phyloP scores from a whole-genome alignment of 768 basidiomycete species.

The Collybia sordida region DNA sequence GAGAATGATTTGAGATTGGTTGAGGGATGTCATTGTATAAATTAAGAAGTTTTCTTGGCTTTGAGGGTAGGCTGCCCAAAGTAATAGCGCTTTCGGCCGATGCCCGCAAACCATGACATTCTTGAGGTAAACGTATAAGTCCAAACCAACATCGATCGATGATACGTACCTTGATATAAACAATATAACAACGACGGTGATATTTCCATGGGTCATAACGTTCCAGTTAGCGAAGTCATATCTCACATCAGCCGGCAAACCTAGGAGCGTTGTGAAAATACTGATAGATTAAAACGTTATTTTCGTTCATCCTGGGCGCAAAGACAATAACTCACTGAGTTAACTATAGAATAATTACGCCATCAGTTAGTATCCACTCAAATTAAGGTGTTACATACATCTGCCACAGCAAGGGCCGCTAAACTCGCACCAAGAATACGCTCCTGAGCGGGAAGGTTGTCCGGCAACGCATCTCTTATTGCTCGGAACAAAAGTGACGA shows the following conservation, averaged over 20 bases:
- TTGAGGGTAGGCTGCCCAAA: slow-evolving; percentile 10
- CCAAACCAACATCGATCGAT: neutral
- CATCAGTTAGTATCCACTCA: slow-evolving; percentile 1
- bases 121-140: slow-evolving; percentile 9
- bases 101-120: slow-evolving; percentile 18
- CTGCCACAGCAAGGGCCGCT: slow-evolving; percentile 63
- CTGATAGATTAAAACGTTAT: slow-evolving; percentile 37
- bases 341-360: slow-evolving; percentile 32
- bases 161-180: slow-evolving; percentile 53
- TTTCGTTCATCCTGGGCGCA: neutral
- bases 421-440: slow-evolving; percentile 64
- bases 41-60: slow-evolving; percentile 1
- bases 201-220: slow-evolving; percentile 73
- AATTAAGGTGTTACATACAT: slow-evolving; percentile 46
- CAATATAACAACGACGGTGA: slow-evolving; percentile 59
- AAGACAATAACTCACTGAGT: slow-evolving; percentile 51
- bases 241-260: slow-evolving; percentile 56
- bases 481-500: slow-evolving; percentile 69
- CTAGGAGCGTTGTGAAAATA: slow-evolving; percentile 53
- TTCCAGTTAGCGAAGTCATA: slow-evolving; percentile 61
- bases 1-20: too few species aligned
- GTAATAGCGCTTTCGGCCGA: slow-evolving; percentile 20
- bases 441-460: slow-evolving; percentile 63
- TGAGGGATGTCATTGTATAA: too few species aligned
- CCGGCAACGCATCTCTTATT: slow-evolving; percentile 55